phyloP scores from a whole-genome alignment of 441 rosid species.

The Gossypium davidsonii region DNA sequence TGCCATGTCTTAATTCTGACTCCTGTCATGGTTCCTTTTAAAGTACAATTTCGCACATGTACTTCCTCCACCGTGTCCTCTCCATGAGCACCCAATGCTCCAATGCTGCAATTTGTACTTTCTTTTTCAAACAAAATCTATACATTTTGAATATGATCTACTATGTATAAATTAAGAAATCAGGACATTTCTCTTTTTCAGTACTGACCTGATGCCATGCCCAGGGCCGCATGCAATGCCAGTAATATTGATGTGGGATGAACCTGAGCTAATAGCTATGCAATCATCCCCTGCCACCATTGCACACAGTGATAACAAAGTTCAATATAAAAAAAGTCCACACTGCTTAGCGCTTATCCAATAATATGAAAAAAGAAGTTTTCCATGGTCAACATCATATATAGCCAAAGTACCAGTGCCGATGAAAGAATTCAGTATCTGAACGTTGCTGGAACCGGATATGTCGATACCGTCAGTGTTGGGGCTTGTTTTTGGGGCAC shows the following conservation, averaged over 20 bases:
- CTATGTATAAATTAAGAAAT: too few relatives aligned
- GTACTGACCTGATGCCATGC: conserved; percentile 35
- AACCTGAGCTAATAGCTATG: conserved; percentile 24
- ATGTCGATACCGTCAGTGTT: conserved; percentile 42
- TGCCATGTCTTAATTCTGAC: conserved; percentile 27
- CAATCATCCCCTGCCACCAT: conserved; percentile 36
- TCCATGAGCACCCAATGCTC: conserved; percentile 29
- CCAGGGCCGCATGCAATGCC: conserved; percentile 33
- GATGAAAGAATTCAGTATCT: conserved; percentile 23
- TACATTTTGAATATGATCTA: neutral
- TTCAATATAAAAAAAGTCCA: neutral
- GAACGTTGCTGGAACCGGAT: conserved; percentile 16
- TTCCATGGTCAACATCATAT: neutral
- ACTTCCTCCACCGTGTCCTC: conserved; percentile 29
- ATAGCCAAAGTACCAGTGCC: conserved; percentile 9
- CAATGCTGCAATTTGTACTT: conserved; percentile 18
- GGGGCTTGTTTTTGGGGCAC: conserved; percentile 31
- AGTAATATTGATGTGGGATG: conserved; percentile 20
- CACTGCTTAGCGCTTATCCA: neutral
- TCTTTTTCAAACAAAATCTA: neutral
- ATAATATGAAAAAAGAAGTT: neutral
- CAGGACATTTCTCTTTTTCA: too few relatives aligned
- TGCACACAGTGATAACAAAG: neutral
- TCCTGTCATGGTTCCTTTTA: conserved; percentile 26
- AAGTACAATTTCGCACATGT: conserved; percentile 26